Evolutionary conservation across 2,329 filamentous ascomycete species (phyloP).

Genomic region (Calonectria crousiana): DNA sequence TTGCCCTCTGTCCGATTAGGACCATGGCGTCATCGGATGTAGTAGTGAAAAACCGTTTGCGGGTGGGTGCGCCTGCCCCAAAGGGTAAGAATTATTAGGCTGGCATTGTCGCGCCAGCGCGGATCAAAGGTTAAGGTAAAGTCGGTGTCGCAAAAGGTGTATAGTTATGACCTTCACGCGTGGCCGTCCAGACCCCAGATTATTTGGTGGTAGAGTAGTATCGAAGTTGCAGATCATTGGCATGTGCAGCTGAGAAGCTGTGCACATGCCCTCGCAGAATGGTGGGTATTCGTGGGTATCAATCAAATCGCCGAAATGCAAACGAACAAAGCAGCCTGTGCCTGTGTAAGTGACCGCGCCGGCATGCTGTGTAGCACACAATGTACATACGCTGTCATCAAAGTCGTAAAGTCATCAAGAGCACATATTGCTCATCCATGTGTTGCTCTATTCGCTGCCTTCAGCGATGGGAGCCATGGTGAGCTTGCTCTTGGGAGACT

Average conservation of each 20-base stretch:
- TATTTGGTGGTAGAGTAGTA: constrained; percentile 26
- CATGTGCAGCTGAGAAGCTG: constrained; percentile 36
- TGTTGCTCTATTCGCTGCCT: constrained; percentile 37
- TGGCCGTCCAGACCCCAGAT: not conserved
- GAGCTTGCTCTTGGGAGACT: constrained; percentile 61
- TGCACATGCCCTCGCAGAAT: constrained; percentile 34
- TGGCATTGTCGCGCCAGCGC: constrained; percentile 26
- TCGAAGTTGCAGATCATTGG: constrained; percentile 30
- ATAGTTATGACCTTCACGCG: not conserved
- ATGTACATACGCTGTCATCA: constrained; percentile 43
- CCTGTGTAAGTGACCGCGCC: constrained; percentile 33
- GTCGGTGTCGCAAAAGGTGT: not conserved
- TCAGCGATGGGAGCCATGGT: constrained; percentile 69
- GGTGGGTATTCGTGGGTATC: constrained; percentile 36
- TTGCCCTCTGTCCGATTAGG: not conserved
- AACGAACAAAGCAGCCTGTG: constrained; percentile 41
- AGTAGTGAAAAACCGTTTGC: not conserved
- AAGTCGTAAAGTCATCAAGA: constrained; percentile 46
- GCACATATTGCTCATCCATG: constrained; percentile 24
- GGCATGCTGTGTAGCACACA: not conserved
- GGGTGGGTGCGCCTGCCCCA: not conserved
- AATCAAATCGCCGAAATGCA: constrained; percentile 37
- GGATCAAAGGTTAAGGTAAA: not conserved
- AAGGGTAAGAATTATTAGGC: constrained; percentile 17
- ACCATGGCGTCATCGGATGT: constrained; percentile 22